Base-by-base conservation (phyloP, 2,329 filamentous ascomycete species). In the Penicillium sp. region DNA sequence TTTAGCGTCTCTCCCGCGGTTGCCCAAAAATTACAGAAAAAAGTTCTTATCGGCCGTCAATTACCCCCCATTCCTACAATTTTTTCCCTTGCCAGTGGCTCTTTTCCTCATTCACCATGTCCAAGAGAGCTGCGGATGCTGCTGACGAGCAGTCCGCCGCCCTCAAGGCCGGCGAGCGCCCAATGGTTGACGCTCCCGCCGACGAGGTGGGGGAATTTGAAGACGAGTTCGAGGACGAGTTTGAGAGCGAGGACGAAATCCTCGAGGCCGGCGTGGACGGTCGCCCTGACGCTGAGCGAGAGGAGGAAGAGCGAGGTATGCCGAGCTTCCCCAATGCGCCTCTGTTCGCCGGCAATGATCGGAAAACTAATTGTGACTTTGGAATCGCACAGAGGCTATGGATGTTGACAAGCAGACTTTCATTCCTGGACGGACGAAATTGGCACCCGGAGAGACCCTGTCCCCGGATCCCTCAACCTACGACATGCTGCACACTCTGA, bases 401-500 rank as follows among this genome's bases (percentile, higher is more conserved):
- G 91, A 97, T 46, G 87, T 97, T 55, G 94, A 98, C 79, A 90
- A 94, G 73, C 89, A 91, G 76, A 96, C 93, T 43, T 99, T 98
- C 79, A 97, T 99, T 71, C 93, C 96, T 68, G 95, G 95, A 65
- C 87, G 95, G 72, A 92, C 93, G 77, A 94, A 95, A 81, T 85
- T 98, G 65, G 92, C 92, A 66, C 89, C 92, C 13, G 94, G 93
- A 70, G 93, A 98, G 82, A 93, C 92, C 5, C 85, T 99, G 59
- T 88, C 93, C 3, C 94, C 95, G 14, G 95, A 99, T 78, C 84
- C 91, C 61, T 92, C 91, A n/a, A 94, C 94, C 6, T 99, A 99
- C 81, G 90, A 97, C 76, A 96, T 99, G 93, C 87, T 99, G 61
- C 95, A 99, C 82, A 92, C 88, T 63, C 85, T 99, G 65, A 95